A percentile compares a stretch with the other conserved stretches of the same genome.
Conservation (phyloP, 345 rosid species). For the Euphorbia pulcherrima region DNA sequence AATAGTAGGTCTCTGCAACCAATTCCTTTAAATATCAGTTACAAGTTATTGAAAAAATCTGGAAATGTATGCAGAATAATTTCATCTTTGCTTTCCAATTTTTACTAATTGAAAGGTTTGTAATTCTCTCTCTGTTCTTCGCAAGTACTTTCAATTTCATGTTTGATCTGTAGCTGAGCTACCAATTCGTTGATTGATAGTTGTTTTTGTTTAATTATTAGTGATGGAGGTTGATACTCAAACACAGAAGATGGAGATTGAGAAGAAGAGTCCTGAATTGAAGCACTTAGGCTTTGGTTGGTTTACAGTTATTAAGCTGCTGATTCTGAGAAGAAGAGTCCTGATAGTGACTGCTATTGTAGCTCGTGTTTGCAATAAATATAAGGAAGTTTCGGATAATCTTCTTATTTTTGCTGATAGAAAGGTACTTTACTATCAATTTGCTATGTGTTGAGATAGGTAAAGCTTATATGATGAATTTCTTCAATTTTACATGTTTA, state of each 20-base stretch:
- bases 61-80: not conserved
- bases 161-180: not conserved
- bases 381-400: slow-evolving; percentile 59
- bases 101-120: not conserved
- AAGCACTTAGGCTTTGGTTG: slow-evolving; percentile 68
- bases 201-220: not conserved
- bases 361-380: slow-evolving; percentile 56
- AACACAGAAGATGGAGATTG: slow-evolving; percentile 32
- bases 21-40: not conserved
- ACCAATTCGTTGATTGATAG: not conserved
- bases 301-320: slow-evolving; percentile 49
- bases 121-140: not conserved
- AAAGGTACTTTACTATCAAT: slow-evolving; percentile 43
- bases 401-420: slow-evolving; percentile 63
- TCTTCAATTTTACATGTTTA: not conserved
- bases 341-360: slow-evolving; percentile 60
- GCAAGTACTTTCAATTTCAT: too few relatives aligned
- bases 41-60: not conserved
- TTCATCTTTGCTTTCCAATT: not conserved
- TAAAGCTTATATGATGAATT: not conserved
- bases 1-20: not conserved
- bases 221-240: slow-evolving; percentile 36
- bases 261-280: slow-evolving; percentile 35
- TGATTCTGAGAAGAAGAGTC: slow-evolving; percentile 54
- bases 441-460: not conserved